These are phyloP conservation scores for Yamadazyma scolyti DNA, from an alignment of 805 yeast genomes.

Conservation along the genomic window DNA sequence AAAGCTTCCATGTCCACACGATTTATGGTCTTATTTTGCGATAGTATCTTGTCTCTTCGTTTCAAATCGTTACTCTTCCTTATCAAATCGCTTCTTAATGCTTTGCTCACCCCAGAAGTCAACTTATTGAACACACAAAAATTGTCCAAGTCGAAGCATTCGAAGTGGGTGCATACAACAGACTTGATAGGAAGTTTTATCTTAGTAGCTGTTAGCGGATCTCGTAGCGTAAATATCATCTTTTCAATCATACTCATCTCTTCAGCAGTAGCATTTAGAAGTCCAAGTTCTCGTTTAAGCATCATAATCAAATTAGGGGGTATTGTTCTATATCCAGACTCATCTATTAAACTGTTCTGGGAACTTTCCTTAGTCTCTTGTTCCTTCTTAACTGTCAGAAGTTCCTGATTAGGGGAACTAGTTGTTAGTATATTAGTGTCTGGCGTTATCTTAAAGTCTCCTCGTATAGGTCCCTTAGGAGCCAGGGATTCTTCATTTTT, in stretches of 20 bases:
- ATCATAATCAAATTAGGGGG: constrained; percentile 10
- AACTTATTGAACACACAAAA: constrained; percentile 38
- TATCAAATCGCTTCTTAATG: constrained; percentile 23
- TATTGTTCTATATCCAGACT: constrained; percentile 10
- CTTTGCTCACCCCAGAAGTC: constrained; percentile 20
- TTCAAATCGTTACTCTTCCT: constrained; percentile 11
- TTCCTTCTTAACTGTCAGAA: neutral
- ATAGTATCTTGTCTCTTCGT: constrained; percentile 6
- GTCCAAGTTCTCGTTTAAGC: constrained; percentile 11
- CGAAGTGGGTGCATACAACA: constrained; percentile 34
- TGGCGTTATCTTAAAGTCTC: no score
- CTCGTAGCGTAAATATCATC: constrained; percentile 33
- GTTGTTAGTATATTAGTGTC: no score
- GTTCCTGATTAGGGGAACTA: neutral
- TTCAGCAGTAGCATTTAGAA: constrained; percentile 8
- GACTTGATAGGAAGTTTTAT: constrained; percentile 40
- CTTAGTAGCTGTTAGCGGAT: constrained; percentile 37
- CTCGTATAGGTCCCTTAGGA: no score
- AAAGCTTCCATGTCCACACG: constrained; percentile 2
- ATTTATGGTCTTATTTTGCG: neutral
- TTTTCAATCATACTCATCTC: constrained; percentile 30
- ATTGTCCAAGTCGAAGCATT: constrained; percentile 41
- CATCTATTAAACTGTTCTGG: no score
- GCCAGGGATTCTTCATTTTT: no score
- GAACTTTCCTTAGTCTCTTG: no score